Percentiles rank a stretch among this genome's conserved stretches.
phyloP scores from a whole-genome alignment of 1,284 basidiomycete genomes.

The Melampsora larici-populina region DNA sequence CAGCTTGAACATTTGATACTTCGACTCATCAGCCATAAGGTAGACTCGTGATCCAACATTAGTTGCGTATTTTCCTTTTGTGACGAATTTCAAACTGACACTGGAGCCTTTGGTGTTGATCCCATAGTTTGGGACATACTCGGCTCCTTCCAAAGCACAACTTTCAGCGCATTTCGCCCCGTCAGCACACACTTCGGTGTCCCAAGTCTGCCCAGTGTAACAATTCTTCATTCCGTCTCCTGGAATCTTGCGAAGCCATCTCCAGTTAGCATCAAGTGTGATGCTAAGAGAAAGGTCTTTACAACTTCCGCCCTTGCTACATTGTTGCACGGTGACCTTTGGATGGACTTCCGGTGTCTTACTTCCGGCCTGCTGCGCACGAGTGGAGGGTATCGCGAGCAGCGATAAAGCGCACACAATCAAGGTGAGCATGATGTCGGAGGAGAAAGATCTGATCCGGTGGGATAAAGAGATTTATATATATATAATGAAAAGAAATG shows the following conservation, averaged over 20 bases:
- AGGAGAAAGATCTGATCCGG: too few relatives aligned
- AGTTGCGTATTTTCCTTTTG: slow-evolving; percentile 6
- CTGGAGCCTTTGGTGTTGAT: neutral
- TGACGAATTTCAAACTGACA: slow-evolving; percentile 17
- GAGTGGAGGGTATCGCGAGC: neutral
- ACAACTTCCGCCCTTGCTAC: neutral
- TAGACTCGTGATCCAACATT: slow-evolving; percentile 34
- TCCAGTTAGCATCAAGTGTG: slow-evolving; percentile 29
- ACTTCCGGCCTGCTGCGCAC: slow-evolving; percentile 8
- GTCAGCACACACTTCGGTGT: neutral
- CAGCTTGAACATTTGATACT: slow-evolving; percentile 33
- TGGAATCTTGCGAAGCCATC: slow-evolving; percentile 2
- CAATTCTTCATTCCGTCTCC: slow-evolving; percentile 13
- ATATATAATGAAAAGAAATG: too few relatives aligned
- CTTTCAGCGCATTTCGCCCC: slow-evolving; percentile 7
- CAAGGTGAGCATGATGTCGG: neutral
- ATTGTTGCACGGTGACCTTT: slow-evolving; percentile 2
- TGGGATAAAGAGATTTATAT: too few relatives aligned
- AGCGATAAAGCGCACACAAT: neutral
- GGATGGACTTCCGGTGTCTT: slow-evolving; percentile 6
- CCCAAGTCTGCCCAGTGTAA: slow-evolving; percentile 26
- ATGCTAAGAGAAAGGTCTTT: neutral
- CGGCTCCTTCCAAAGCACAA: slow-evolving; percentile 29
- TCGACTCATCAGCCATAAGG: neutral
- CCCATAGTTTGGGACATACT: slow-evolving; percentile 28